Evolutionary conservation across 352 stramenopile species (phyloP), one percentile per base, ranked within the genome.

Genomic region (Saprolegnia parasitica): DNA sequence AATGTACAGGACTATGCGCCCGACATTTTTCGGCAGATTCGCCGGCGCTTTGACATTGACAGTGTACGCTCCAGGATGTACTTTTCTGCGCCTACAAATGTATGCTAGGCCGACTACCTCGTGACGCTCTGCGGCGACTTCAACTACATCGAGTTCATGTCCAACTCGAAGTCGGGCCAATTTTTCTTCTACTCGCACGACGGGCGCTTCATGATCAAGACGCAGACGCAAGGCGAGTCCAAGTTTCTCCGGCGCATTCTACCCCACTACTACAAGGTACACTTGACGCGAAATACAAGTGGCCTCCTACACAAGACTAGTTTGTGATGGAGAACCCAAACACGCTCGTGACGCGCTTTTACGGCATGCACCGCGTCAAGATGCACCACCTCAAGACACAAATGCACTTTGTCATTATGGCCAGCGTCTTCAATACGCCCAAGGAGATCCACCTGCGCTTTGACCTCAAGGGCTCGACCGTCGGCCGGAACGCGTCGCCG

Each of bases 131-230:
- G 86, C 60, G 90, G 90, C 5, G 90, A 97, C 67, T 96, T 98
- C 55, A 98, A 98, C 77, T 99, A 98, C 77, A 97, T 99, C 72
- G 95, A 99, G 83, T 99, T 99, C 79, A 96, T 98, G 78, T 98
- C 91, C 5, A 99, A 99, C 78, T 97, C 94, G 58, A 99, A 99
- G 80, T 98, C 89, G 75, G 97, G 97, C 5, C 96, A 99, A 72
- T 99, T 99, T 78, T 99, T 99, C 81, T 99, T 99, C 77, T 99
- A 99, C 73, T 98, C 95, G 10, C 92, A 98, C 77, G 97, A 99
- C 79, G 83, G 85, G 0, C 75, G 80, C 40, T 99, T 98, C 77
- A 99, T 99, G 91, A 98, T 99, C 80, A 99, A 99, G 83, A 99
- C 96, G 16, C 96, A 98, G 83, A 99, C 94, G 6, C 98, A 98